Evolutionary conservation across 495 filamentous ascomycete genomes (phyloP).

Genomic region (Hypoxylon rickii): DNA sequence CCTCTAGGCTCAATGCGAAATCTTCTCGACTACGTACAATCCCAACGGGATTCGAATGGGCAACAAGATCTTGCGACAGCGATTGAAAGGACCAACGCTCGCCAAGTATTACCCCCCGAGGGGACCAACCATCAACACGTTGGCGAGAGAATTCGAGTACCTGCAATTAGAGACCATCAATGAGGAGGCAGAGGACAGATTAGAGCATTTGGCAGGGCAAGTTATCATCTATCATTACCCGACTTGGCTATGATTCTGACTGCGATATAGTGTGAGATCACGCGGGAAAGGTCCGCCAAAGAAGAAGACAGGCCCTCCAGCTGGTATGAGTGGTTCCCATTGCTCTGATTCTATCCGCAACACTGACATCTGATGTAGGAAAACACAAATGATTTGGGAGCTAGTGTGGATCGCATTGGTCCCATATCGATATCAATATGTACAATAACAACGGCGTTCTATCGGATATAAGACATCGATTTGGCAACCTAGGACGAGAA

Average conservation of each 20-base stretch:
- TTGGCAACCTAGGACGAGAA: slow-evolving; percentile 3
- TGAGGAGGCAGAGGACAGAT: slow-evolving; percentile 75
- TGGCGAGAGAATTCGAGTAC: slow-evolving; percentile 63
- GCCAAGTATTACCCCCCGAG: slow-evolving; percentile 85
- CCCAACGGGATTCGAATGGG: slow-evolving; percentile 77
- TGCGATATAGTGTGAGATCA: slow-evolving; percentile 60
- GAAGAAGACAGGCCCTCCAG: slow-evolving; percentile 73
- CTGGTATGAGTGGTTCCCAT: slow-evolving; percentile 57
- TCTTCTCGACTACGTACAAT: slow-evolving; percentile 92
- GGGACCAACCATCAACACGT: slow-evolving; percentile 67
- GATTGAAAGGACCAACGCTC: slow-evolving; percentile 76
- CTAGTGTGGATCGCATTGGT: slow-evolving; percentile 8
- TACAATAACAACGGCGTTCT: slow-evolving; percentile 19
- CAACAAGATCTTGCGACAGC: slow-evolving; percentile 85
- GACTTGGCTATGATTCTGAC: slow-evolving; percentile 12
- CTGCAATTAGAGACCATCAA: slow-evolving; percentile 66
- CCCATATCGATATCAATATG: slow-evolving; percentile 18
- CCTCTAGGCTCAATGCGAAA: slow-evolving; percentile 77
- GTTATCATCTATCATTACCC: slow-evolving; percentile 40
- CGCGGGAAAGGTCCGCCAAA: slow-evolving; percentile 90
- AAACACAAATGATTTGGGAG: slow-evolving; percentile 21
- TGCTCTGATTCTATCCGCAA: background rate
- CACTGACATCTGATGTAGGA: slow-evolving; percentile 32
- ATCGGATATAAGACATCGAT: background rate
- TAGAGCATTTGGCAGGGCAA: slow-evolving; percentile 70